Base-by-base conservation (phyloP, 140 eudicot species). In the Stevia rebaudiana region DNA sequence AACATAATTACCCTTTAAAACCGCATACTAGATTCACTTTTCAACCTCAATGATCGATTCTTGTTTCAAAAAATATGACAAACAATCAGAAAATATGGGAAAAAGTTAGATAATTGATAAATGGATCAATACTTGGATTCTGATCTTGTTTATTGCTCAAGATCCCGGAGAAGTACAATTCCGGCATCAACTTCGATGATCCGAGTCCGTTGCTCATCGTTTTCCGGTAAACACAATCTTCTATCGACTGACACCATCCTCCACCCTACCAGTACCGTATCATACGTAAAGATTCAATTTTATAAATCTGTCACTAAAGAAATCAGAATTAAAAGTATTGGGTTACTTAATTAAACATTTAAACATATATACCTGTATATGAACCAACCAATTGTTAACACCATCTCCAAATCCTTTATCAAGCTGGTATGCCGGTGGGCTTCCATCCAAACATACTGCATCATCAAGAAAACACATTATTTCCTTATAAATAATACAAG, bases 361-460 rank as follows among this genome's bases (percentile, higher is more conserved):
- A 11, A 40, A 40, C 4, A 46, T 1, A 65, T 40, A 25, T 2
- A 76, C 88, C 88, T 69, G 76, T 53, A 83, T 68, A 58, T 80
- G 80, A 52, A 80, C 81, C 73, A 84, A 62, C 94, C 94, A 84
- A 44, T 59, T 78, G 67, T 74, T 70, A 3, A 53, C 70, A 4
- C 83, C 81, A 15, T 81, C 76, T 47, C 81, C 86, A 24, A 33
- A 73, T 22, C 94, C 94, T 56, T 36, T 50, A 68, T 70, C 83
- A 11, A 68, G 39, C 41, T 79, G 82, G 71, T 81, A 84, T 11
- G 85, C 88, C 0, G 87, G 88, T 1, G 94, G 83, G 40, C 85
- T 84, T 56, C 94, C 94, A 79, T 84, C 88, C 68, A 84, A 63
- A 61, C 86, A 81, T 65, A 78, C 86, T 81, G 72, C 69, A 52